A percentile compares a stretch with the other conserved stretches of the same genome.
phyloP scores from a whole-genome alignment of 495 filamentous ascomycete species.

The Trichoderma virens region DNA sequence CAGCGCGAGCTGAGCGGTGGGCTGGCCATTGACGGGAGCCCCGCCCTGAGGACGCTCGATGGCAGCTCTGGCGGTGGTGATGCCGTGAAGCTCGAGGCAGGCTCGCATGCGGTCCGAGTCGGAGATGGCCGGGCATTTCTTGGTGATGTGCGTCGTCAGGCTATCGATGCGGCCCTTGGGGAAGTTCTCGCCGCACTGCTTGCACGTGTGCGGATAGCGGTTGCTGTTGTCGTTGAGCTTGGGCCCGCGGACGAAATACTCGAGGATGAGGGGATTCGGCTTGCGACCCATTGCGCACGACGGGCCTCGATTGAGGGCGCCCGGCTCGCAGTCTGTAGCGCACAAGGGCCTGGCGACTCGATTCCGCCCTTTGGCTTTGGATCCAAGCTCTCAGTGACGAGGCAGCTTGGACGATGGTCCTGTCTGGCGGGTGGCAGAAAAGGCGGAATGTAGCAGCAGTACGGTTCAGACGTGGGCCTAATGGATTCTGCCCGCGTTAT shows the following conservation, averaged over 20 bases:
- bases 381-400: no score
- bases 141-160: conserved; percentile 66
- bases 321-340: not conserved
- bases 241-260: conserved; percentile 74
- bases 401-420: not conserved
- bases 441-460: not conserved
- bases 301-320: not conserved
- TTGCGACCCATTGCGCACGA: conserved; percentile 60
- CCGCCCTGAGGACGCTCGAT: conserved; percentile 9
- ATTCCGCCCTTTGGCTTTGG: not conserved
- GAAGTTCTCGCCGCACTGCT: conserved; percentile 74
- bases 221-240: conserved; percentile 82
- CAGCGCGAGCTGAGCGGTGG: conserved; percentile 33
- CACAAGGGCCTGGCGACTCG: conserved; percentile 3
- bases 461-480: not conserved
- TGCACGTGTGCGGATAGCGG: conserved; percentile 81
- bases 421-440: not conserved
- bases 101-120: conserved; percentile 59
- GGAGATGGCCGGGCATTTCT: conserved; percentile 70
- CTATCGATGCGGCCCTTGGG: conserved; percentile 79
- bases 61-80: conserved; percentile 23
- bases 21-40: conserved; percentile 15
- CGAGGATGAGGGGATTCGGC: conserved; percentile 72
- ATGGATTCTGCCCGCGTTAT: conserved; percentile 3
- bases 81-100: conserved; percentile 40